Conservation (phyloP, 2,329 filamentous ascomycete genomes). For the Hymenoscyphus occultus region DNA sequence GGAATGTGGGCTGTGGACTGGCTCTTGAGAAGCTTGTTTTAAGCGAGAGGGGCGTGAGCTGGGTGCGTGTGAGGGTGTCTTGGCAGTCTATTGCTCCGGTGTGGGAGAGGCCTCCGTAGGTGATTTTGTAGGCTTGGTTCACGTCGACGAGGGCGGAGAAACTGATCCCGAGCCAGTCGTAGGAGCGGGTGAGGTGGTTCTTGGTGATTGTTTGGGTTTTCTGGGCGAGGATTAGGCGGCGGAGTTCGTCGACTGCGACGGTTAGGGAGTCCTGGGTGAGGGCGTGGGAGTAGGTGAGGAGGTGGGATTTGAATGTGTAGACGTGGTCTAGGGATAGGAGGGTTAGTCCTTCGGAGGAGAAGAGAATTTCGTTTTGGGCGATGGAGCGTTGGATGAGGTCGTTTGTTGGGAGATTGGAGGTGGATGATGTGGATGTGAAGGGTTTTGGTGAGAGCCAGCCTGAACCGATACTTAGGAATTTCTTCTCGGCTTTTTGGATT, state of each 20-base stretch:
- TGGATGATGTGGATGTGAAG: conserved; percentile 40
- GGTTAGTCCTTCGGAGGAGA: conserved; percentile 57
- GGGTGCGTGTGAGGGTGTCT: conserved; percentile 22
- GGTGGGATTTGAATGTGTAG: conserved; percentile 61
- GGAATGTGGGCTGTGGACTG: neutral
- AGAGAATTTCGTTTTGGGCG: conserved; percentile 59
- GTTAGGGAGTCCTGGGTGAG: conserved; percentile 43
- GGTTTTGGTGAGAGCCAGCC: conserved; percentile 33
- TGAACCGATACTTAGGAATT: conserved; percentile 43
- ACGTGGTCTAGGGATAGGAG: conserved; percentile 59
- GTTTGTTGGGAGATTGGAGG: conserved; percentile 45
- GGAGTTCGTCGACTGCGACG: conserved; percentile 61
- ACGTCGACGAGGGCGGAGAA: conserved; percentile 52
- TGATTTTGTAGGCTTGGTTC: conserved; percentile 53
- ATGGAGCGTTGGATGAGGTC: conserved; percentile 56
- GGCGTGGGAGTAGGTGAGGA: conserved; percentile 54
- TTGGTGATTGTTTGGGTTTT: conserved; percentile 49
- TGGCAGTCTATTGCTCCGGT: conserved; percentile 45
- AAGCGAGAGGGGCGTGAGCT: conserved; percentile 16
- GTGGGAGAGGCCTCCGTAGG: conserved; percentile 51
- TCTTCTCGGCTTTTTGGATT: conserved; percentile 52
- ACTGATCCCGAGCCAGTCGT: conserved; percentile 55
- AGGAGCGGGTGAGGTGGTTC: conserved; percentile 51
- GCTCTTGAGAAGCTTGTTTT: conserved; percentile 11
- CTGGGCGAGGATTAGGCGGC: conserved; percentile 55